Conservation (phyloP, 148 eudicot genomes). For the Arctostaphylos glauca region DNA sequence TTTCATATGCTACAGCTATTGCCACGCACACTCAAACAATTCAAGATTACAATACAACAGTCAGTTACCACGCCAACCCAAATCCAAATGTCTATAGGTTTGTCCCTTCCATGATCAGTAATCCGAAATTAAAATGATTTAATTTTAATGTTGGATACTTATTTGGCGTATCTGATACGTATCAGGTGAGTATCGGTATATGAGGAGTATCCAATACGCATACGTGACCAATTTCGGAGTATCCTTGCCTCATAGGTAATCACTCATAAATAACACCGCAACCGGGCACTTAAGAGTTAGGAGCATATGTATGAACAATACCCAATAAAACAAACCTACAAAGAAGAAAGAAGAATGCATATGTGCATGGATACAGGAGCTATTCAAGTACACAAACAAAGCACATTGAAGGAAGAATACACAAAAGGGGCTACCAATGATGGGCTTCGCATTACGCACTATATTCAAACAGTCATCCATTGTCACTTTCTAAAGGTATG, state of each 20-base stretch:
- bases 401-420: not conserved
- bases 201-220: no score
- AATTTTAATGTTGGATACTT: no score
- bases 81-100: not conserved
- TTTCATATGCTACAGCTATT: not conserved
- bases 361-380: not conserved
- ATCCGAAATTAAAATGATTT: no score
- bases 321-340: not conserved
- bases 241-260: not conserved
- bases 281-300: not conserved
- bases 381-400: not conserved
- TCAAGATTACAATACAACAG: not conserved
- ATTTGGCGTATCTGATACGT: no score
- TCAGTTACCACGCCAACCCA: not conserved
- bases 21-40: not conserved
- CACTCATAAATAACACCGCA: not conserved
- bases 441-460: not conserved
- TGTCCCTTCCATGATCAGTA: not conserved
- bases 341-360: not conserved
- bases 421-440: not conserved
- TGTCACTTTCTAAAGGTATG: no score
- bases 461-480: not conserved
- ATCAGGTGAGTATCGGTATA: no score
- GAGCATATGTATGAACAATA: not conserved
- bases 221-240: no score